Evolutionary conservation across 108 stramenopile species (phyloP).

Genomic region (Pseudonitzschia delicatissima): DNA sequence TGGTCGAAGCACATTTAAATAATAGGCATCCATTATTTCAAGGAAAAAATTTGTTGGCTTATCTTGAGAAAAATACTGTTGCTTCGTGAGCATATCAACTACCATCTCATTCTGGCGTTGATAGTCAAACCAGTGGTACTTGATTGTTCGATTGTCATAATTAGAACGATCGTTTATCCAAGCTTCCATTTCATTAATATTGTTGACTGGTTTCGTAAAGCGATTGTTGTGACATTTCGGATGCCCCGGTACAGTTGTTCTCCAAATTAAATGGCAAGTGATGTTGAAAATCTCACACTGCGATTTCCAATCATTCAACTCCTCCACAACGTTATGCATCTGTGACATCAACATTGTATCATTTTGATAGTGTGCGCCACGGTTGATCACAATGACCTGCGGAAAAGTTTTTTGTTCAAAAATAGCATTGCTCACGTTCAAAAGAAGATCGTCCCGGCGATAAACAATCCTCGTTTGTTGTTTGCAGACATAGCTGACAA

Average conservation of each 20-base stretch:
- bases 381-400: conserved; percentile 44
- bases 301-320: conserved; percentile 33
- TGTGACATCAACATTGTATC: conserved; percentile 28
- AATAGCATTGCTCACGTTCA: conserved; percentile 20
- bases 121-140: conserved; percentile 46
- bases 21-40: conserved; percentile 44
- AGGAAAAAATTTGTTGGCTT: conserved; percentile 7
- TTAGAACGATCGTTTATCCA: conserved; percentile 22
- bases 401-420: conserved; percentile 30
- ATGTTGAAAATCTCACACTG: conserved; percentile 22
- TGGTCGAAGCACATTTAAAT: conserved; percentile 43
- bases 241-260: conserved; percentile 54
- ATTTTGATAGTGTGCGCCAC: conserved; percentile 44
- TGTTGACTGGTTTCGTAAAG: conserved; percentile 40
- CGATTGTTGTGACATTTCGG: conserved; percentile 28
- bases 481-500: conserved; percentile 29
- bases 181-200: conserved; percentile 37
- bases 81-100: conserved; percentile 11
- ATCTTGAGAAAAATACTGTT: not conserved
- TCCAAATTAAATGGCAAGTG: conserved; percentile 37
- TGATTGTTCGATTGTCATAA: conserved; percentile 27
- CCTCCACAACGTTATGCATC: conserved; percentile 14
- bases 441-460: conserved; percentile 34
- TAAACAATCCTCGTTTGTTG: conserved; percentile 20
- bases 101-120: conserved; percentile 42